These are phyloP conservation scores for Musa itinerans DNA, from an alignment of 176 grass and related monocot species.

Conservation along the genomic window DNA sequence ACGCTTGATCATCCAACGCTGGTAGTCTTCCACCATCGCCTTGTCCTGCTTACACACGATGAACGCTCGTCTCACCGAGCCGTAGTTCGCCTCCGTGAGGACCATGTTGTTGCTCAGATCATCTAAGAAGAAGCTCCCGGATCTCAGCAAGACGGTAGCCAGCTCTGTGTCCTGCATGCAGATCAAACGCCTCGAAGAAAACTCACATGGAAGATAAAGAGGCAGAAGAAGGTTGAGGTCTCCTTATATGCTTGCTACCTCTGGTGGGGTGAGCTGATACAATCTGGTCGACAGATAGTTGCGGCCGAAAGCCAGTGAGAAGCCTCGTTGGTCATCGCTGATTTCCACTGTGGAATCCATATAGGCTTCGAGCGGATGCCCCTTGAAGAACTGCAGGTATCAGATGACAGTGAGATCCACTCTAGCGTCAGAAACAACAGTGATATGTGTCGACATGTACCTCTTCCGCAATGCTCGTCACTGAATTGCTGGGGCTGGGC, in stretches of 20 bases:
- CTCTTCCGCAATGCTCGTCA: conserved; percentile 18
- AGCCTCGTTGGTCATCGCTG: neutral
- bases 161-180: conserved; percentile 27
- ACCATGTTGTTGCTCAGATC: conserved; percentile 23
- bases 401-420: neutral
- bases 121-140: conserved; percentile 26
- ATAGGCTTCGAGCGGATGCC: neutral
- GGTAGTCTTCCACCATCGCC: conserved; percentile 30
- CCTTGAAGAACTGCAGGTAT: neutral
- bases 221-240: neutral
- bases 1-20: conserved; percentile 24
- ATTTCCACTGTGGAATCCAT: neutral
- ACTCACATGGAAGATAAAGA: neutral
- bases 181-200: neutral
- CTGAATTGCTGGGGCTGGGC: conserved; percentile 23
- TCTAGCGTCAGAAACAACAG: neutral
- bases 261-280: conserved; percentile 33
- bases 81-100: conserved; percentile 24
- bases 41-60: conserved; percentile 37
- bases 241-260: conserved; percentile 2
- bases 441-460: neutral
- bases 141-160: conserved; percentile 34
- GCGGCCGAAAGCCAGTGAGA: neutral
- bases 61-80: conserved; percentile 28
- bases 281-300: conserved; percentile 23